These are phyloP conservation scores for Prunus yedoensis DNA, from an alignment of 331 rosid species.

Conservation along the genomic window DNA sequence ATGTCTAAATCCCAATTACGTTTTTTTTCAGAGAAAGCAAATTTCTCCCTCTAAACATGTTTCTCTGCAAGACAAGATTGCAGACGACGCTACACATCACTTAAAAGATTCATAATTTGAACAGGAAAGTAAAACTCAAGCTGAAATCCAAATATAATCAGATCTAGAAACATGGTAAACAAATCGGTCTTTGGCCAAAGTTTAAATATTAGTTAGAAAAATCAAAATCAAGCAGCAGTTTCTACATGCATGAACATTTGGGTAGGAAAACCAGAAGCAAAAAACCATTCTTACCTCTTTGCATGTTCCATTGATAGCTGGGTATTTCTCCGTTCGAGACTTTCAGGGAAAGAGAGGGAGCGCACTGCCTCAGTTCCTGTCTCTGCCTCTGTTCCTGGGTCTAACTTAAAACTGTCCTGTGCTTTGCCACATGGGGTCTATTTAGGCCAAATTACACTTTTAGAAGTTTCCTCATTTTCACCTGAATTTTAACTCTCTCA, in stretches of 20 bases:
- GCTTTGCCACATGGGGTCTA: no score
- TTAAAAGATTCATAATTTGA: conserved; percentile 1
- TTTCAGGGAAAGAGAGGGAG: background rate
- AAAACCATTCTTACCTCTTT: background rate
- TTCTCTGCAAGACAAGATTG: conserved; percentile 13
- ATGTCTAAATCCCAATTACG: background rate
- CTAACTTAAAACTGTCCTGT: no score
- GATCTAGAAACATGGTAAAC: conserved; percentile 11
- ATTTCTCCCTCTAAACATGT: background rate
- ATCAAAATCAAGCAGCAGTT: conserved; percentile 3
- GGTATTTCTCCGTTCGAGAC: background rate
- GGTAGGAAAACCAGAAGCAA: background rate
- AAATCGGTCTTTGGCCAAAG: background rate
- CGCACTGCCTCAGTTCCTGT: no score
- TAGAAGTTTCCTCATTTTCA: no score
- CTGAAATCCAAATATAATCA: background rate
- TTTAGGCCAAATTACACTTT: no score
- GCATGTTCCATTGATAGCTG: background rate
- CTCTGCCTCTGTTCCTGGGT: no score
- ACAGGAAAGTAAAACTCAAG: background rate
- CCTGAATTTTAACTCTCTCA: no score
- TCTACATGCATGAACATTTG: background rate
- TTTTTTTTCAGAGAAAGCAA: no score
- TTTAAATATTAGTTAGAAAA: no score
- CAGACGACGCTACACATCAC: background rate